Percentiles rank a stretch among this genome's conserved stretches.
These are phyloP conservation scores for Aphanomyces cochlioides DNA, from an alignment of 352 stramenopile species.

Conservation along the genomic window DNA sequence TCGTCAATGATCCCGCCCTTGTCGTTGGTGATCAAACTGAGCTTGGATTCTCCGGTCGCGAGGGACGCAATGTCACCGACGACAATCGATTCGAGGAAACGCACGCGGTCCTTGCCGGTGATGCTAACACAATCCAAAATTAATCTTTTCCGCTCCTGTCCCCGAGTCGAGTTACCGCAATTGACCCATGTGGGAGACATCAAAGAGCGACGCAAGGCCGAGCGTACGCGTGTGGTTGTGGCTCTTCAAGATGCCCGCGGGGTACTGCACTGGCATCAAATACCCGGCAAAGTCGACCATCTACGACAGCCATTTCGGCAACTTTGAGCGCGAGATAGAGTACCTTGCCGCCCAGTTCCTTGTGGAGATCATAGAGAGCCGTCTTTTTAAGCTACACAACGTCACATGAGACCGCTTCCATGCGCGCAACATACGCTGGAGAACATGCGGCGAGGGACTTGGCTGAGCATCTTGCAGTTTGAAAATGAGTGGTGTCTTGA, in stretches of 20 bases:
- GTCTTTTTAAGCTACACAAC: slow-evolving; percentile 66
- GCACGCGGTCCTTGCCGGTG: slow-evolving; percentile 89
- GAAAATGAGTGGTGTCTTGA: slow-evolving; percentile 17
- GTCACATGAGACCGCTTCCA: no score
- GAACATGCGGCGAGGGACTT: slow-evolving; percentile 17
- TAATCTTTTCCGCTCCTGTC: slow-evolving; percentile 1
- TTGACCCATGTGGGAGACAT: slow-evolving; percentile 99
- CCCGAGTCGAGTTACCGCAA: slow-evolving; percentile 38
- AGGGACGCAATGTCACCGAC: slow-evolving; percentile 93
- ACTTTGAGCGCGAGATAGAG: not conserved
- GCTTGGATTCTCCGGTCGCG: slow-evolving; percentile 78
- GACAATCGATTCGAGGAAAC: slow-evolving; percentile 95
- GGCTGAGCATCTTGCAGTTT: slow-evolving; percentile 16
- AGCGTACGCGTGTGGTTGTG: slow-evolving; percentile 72
- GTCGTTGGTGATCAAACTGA: slow-evolving; percentile 95
- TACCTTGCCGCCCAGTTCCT: slow-evolving; percentile 65
- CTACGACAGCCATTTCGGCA: slow-evolving; percentile 33
- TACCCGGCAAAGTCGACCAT: slow-evolving; percentile 98
- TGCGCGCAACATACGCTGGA: slow-evolving; percentile 12
- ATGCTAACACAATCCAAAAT: slow-evolving; percentile 43
- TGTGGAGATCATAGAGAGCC: slow-evolving; percentile 71
- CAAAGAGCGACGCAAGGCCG: slow-evolving; percentile 91
- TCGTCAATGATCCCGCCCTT: slow-evolving; percentile 98
- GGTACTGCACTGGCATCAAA: slow-evolving; percentile 96
- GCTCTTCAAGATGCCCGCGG: slow-evolving; percentile 94